Evolutionary conservation across 345 rosid species (phyloP).

Genomic region (Limnanthes douglasii): DNA sequence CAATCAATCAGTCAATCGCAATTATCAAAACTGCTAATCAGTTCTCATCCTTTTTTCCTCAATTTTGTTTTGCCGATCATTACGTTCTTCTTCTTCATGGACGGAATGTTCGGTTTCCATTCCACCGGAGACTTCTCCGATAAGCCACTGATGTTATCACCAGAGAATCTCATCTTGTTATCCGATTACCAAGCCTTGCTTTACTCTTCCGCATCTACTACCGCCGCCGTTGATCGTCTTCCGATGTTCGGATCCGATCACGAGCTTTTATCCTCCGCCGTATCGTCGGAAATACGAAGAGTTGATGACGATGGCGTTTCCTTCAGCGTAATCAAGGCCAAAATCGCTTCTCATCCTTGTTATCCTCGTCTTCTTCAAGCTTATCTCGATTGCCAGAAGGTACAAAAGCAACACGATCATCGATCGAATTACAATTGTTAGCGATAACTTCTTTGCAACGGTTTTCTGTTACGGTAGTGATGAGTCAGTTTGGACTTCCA

Average conservation of each 20-base stretch:
- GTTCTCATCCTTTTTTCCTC: too few relatives aligned
- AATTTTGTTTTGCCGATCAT: too few relatives aligned
- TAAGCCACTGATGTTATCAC: conserved; percentile 39
- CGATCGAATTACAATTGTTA: too few relatives aligned
- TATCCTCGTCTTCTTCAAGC: conserved; percentile 80
- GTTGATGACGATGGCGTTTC: conserved; percentile 24
- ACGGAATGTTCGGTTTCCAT: conserved; percentile 56
- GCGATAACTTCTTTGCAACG: too few relatives aligned
- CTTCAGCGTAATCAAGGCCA: conserved; percentile 37
- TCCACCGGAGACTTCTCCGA: conserved; percentile 33
- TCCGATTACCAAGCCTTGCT: conserved; percentile 35
- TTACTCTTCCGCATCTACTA: conserved; percentile 32
- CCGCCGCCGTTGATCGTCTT: conserved; percentile 22
- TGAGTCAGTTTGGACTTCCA: too few relatives aligned
- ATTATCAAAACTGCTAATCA: too few relatives aligned
- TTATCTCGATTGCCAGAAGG: conserved; percentile 96
- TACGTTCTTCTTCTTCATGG: conserved; percentile 26
- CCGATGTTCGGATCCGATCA: conserved; percentile 51
- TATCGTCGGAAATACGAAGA: conserved; percentile 35
- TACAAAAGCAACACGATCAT: conserved; percentile 6
- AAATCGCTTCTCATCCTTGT: conserved; percentile 75
- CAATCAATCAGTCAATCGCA: too few relatives aligned
- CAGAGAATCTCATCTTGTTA: conserved; percentile 48
- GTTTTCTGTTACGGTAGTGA: too few relatives aligned
- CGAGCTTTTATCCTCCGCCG: conserved; percentile 45